A percentile compares a stretch with the other conserved stretches of the same genome.
phyloP scores from a whole-genome alignment of 2,329 filamentous ascomycete genomes.

The Stagonosporopsis chrysanthemi region DNA sequence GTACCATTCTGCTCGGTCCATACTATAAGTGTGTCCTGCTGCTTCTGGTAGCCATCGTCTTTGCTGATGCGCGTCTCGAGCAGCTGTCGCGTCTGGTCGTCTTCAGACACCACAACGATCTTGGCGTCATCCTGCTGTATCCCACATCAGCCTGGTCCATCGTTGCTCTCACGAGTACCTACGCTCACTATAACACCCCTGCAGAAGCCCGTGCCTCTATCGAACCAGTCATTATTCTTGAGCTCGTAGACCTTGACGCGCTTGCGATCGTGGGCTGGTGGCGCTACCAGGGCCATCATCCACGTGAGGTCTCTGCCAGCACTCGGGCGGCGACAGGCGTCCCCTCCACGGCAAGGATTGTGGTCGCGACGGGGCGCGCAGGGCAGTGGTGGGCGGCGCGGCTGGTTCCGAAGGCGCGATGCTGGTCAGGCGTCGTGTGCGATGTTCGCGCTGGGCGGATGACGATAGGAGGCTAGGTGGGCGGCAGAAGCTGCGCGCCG shows the following conservation, averaged over 20 bases:
- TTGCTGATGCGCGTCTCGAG: conserved; percentile 90
- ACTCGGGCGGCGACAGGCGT: conserved; percentile 42
- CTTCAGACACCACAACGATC: conserved; percentile 92
- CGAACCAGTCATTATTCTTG: conserved; percentile 98
- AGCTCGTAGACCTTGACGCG: conserved; percentile 99
- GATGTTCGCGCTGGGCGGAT: conserved; percentile 32
- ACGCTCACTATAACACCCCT: conserved; percentile 78
- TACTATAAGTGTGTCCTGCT: conserved; percentile 98
- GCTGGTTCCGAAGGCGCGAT: conserved; percentile 15
- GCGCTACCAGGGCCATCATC: conserved; percentile 52
- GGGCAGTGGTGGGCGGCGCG: conserved; percentile 7
- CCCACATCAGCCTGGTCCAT: conserved; percentile 53
- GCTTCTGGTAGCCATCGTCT: conserved; percentile 97
- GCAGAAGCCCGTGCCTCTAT: conserved; percentile 95
- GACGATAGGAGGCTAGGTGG: conserved; percentile 31
- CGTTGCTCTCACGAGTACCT: conserved; percentile 50
- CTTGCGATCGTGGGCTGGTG: conserved; percentile 60
- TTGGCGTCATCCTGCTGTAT: conserved; percentile 78
- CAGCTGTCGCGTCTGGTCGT: conserved; percentile 81
- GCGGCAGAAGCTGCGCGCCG: conserved; percentile 19
- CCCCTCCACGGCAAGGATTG: conserved; percentile 48
- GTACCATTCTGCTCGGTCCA: conserved; percentile 93
- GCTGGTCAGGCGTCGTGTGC: conserved; percentile 20
- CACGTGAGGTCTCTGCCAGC: conserved; percentile 36
- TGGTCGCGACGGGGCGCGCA: conserved; percentile 37